These are phyloP conservation scores for Prosopis cineraria DNA, from an alignment of 306 rosid species.

Conservation along the genomic window DNA sequence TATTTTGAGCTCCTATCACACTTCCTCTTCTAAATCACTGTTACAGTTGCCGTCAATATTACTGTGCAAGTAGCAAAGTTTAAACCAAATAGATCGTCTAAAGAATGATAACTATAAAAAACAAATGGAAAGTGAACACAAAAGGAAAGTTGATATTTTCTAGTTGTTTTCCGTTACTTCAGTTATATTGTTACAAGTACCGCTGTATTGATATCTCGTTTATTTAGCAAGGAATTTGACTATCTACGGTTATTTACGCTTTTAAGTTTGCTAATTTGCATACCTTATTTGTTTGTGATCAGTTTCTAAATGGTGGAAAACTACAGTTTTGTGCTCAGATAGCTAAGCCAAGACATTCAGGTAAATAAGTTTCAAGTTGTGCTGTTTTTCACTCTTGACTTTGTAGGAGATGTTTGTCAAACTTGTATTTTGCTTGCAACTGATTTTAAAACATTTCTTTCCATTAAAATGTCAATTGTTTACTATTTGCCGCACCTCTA, in stretches of 20 bases:
- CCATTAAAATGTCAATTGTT: not conserved
- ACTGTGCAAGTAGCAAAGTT: not conserved
- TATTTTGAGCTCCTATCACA: too few relatives aligned
- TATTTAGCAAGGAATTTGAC: constrained; percentile 8
- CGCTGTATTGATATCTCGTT: not conserved
- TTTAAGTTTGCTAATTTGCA: constrained; percentile 4
- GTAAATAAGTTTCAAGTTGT: constrained; percentile 33
- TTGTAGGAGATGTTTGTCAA: constrained; percentile 14
- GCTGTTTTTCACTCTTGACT: constrained; percentile 12
- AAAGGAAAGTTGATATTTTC: not conserved
- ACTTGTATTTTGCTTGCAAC: not conserved
- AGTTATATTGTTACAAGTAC: not conserved
- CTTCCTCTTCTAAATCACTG: too few relatives aligned
- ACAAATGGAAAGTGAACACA: not conserved
- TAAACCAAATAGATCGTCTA: not conserved
- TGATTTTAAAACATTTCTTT: not conserved
- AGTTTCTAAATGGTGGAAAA: constrained; percentile 50
- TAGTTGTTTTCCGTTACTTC: not conserved
- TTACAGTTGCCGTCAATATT: not conserved
- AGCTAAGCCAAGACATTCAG: constrained; percentile 51
- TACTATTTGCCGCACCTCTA: too few relatives aligned
- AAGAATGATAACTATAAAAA: not conserved
- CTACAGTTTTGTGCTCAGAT: constrained; percentile 52
- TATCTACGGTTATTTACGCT: not conserved
- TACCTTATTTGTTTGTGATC: constrained; percentile 32